Evolutionary conservation across 768 basidiomycete species (phyloP), one percentile per base, ranked within the genome.

Genomic region (Chalciporus chontae): DNA sequence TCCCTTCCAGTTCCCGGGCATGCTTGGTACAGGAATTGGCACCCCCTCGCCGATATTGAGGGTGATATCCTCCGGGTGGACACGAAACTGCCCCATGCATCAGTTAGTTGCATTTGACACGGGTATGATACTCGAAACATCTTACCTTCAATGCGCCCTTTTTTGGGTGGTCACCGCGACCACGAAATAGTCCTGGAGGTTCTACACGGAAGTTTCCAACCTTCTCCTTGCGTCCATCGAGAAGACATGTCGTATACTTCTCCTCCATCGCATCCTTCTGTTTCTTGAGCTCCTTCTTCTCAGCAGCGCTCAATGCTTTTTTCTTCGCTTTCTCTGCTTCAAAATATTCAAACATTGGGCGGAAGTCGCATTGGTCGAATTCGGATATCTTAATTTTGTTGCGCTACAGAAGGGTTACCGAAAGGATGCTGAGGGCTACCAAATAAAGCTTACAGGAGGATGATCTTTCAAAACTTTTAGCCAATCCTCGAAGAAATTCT

Each of bases 161-260:
- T 79, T 88, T 94, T 0, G 96, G 96, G 70, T 99, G 96, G 60
- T 97, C 94, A 47, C 96, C 96, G 56, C 96, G 94, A 53, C 96
- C 96, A 68, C 96, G 76, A 72, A 98, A 99, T 44, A 98, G 72
- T n/a, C 95, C 94, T 23, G 96, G 96, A 66, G 96, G 96, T 77
- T 99, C 96, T 45, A 97, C 85, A 57, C 94, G 80, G 77, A 98
- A 98, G 72, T 98, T 99, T 34, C 96, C 96, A 42, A 97, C 82
- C 68, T 97, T 98, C 74, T 99, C 96, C 71, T 93, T 95, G 46
- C 94, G 85, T 11, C 95, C 95, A 62, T 99, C 93, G 29, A 99
- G 80, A n/a, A 85, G 63, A 69, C 95, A 97, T 21, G 79, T 78
- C 18, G 80, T 82, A 69, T 94, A 97, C 54, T 86, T 87, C 43